These are phyloP conservation scores for Babjeviella inositovora DNA, from an alignment of 805 yeast genomes.

Conservation along the genomic window DNA sequence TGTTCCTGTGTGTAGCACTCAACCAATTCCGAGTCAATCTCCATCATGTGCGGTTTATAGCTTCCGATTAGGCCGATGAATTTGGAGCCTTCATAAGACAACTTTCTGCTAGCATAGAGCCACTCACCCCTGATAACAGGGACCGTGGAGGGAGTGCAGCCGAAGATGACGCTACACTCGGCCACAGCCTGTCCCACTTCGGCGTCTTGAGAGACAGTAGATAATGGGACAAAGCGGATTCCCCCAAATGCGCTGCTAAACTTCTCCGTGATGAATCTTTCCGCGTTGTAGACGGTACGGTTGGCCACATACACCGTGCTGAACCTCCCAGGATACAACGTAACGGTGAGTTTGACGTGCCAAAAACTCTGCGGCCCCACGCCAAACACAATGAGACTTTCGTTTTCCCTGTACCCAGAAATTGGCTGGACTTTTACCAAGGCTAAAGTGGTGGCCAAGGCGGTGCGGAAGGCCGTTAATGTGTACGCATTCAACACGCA, in stretches of 20 bases:
- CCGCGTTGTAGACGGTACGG: constrained; percentile 23
- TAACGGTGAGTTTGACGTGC: constrained; percentile 32
- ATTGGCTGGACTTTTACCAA: constrained; percentile 17
- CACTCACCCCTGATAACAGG: constrained; percentile 21
- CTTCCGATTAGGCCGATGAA: constrained; percentile 51
- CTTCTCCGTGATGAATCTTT: constrained; percentile 9
- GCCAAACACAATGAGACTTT: constrained; percentile 28
- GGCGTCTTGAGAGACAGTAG: constrained; percentile 3
- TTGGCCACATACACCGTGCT: constrained; percentile 25
- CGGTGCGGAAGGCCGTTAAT: constrained; percentile 54
- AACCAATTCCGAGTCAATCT: constrained; percentile 30
- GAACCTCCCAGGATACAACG: constrained; percentile 18
- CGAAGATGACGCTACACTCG: constrained; percentile 31
- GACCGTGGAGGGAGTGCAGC: constrained; percentile 41
- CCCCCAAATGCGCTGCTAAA: constrained; percentile 7
- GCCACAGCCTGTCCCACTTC: constrained; percentile 10
- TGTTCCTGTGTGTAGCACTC: constrained; percentile 14
- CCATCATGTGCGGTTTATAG: constrained; percentile 53
- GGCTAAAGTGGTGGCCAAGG: constrained; percentile 35
- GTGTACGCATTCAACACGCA: constrained; percentile 44
- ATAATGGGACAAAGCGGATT: too few relatives aligned
- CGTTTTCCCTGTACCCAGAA: constrained; percentile 5
- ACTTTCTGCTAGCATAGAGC: constrained; percentile 11
- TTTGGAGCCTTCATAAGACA: constrained; percentile 8
- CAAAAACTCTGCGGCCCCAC: constrained; percentile 51